Evolutionary conservation across 306 rosid genomes (phyloP).

Genomic region (Bauhinia variegata): DNA sequence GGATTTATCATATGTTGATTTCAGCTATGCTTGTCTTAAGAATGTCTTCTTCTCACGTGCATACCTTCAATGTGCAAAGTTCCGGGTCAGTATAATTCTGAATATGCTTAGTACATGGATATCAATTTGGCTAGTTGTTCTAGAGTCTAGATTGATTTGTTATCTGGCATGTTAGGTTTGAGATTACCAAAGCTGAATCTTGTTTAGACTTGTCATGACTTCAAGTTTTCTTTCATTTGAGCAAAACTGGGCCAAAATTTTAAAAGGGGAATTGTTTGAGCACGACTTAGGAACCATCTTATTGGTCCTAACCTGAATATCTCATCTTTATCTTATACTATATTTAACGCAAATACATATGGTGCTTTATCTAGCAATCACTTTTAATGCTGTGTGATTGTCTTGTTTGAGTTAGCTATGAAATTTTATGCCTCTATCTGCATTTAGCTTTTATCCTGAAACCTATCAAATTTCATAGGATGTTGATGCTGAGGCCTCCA

Average conservation of each 20-base stretch:
- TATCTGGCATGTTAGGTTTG: constrained; percentile 7
- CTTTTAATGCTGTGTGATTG: constrained; percentile 15
- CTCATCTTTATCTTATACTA: constrained; percentile 3
- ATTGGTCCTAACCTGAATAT: constrained; percentile 2
- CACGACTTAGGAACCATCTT: constrained; percentile 18
- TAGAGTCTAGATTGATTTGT: constrained; percentile 6
- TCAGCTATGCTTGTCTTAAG: constrained; percentile 91
- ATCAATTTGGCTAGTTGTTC: constrained; percentile 27
- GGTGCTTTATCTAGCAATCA: constrained; percentile 2
- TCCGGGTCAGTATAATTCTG: constrained; percentile 66
- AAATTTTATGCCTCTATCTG: constrained; percentile 22
- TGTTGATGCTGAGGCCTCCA: constrained; percentile 90
- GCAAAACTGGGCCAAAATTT: background rate
- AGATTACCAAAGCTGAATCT: constrained; percentile 25
- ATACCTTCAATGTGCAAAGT: constrained; percentile 85
- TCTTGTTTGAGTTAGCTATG: constrained; percentile 31
- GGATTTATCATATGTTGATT: constrained; percentile 87
- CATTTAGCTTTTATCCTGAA: constrained; percentile 24
- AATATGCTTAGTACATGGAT: constrained; percentile 15
- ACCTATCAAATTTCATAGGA: constrained; percentile 55
- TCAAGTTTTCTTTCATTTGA: constrained; percentile 28
- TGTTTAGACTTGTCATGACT: constrained; percentile 16
- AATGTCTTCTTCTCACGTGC: constrained; percentile 90
- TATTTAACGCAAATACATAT: constrained; percentile 6
- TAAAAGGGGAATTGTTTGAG: background rate